Conservation (phyloP, 495 filamentous ascomycete species). For the Cryomyces minteri region DNA sequence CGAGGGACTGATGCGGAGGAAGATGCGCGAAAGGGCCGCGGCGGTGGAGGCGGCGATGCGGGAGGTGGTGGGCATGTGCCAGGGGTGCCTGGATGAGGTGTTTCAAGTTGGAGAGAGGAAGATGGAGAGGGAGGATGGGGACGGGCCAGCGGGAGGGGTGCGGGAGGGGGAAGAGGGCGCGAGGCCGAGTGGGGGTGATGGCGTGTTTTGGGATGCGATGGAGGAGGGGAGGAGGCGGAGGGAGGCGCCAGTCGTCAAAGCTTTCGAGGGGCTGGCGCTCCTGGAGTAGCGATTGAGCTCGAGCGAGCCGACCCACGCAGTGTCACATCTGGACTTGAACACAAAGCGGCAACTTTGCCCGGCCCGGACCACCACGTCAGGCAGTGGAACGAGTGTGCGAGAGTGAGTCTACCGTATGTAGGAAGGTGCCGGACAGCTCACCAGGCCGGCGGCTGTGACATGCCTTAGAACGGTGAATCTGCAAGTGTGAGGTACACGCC, state of each 20-base stretch:
- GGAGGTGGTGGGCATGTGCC: constrained; percentile 53
- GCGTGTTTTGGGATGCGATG: constrained; percentile 19
- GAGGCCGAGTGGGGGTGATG: constrained; percentile 17
- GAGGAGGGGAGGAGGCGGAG: constrained; percentile 8
- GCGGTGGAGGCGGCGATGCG: constrained; percentile 54
- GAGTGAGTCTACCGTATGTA: too few species aligned
- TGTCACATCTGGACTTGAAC: too few species aligned
- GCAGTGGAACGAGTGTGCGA: too few species aligned
- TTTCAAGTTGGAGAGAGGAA: constrained; percentile 26
- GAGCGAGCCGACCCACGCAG: too few species aligned
- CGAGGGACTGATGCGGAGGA: constrained; percentile 51
- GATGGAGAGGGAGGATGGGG: neutral
- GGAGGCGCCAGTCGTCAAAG: constrained; percentile 16
- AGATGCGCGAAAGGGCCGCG: constrained; percentile 71
- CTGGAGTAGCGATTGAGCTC: neutral
- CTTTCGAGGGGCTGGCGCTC: constrained; percentile 13
- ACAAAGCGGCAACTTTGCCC: too few species aligned
- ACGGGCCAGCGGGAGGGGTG: neutral
- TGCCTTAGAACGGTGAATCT: too few species aligned
- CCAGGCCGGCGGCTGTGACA: too few species aligned
- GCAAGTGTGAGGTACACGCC: too few species aligned
- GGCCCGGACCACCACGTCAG: too few species aligned
- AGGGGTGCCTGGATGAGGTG: constrained; percentile 42
- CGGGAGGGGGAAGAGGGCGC: constrained; percentile 14
- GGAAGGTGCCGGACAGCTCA: too few species aligned